Evolutionary conservation across 2,329 filamentous ascomycete species (phyloP), one percentile per base, ranked within the genome.

Genomic region (Pseudopithomyces chartarum): DNA sequence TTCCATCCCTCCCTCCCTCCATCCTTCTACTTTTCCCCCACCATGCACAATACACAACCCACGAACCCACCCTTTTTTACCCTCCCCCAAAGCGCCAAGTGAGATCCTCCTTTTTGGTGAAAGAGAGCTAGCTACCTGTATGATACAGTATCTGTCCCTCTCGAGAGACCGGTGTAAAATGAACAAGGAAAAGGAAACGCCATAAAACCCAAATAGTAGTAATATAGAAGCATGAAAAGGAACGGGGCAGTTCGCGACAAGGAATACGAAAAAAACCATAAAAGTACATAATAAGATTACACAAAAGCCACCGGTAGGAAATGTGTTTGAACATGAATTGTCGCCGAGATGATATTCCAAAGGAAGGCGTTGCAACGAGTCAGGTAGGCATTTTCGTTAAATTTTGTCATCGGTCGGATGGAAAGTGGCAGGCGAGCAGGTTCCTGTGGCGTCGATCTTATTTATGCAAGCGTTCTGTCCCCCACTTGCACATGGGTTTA

Each of bases 221-320:
- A 47, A 34, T 36, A 20, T 12, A 19, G 20, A 47, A 29, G 33
- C 10, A 34, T 20, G 20, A 40, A 33, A 49, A 39, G 34, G 8
- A 23, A 34, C 26, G 29, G 12, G 38, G 15, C 38, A 19, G n/a
- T 17, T 19, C 17, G 13, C 13, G 34, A 15, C 34, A 15, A 15
- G 13, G 34, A 11, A 38, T 11, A n/a, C 38, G 10, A 40, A 40
- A n/a, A 19, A 40, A 19, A 40, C 13, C 36, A 47, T 56, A 53
- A 23, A 46, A 57, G 45, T 57, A 57, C 55, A 57, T 26, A 54
- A 53, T 53, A 57, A 50, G 44, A 50, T 49, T 57, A 53, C 34
- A 53, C 43, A 48, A 29, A 47, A 47, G 46, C 54, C 54, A 51
- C 54, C 46, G 17, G 47, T 51, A 45, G 26, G 33, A 46, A 40